Evolutionary conservation across 495 filamentous ascomycete genomes (phyloP).

Genomic region (Aspergillus sparsus): DNA sequence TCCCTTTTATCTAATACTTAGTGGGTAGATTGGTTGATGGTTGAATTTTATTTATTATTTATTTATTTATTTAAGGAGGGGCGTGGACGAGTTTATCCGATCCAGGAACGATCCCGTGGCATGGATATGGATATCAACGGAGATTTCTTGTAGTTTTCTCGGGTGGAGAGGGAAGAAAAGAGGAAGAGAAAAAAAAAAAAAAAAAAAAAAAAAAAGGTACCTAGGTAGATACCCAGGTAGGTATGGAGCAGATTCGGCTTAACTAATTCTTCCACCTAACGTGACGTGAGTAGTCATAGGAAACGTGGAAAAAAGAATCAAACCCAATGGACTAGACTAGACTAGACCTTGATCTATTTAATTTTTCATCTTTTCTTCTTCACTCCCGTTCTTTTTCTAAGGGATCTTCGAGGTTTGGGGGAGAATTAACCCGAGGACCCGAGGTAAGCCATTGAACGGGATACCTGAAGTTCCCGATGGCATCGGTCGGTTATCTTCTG

Average conservation of each 20-base stretch:
- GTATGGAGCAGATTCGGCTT: too few species aligned
- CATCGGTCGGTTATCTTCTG: slow-evolving; percentile 17
- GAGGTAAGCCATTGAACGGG: slow-evolving; percentile 23
- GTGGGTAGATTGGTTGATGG: too few species aligned
- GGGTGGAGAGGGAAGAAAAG: neutral
- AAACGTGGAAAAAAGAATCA: neutral
- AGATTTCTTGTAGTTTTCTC: neutral
- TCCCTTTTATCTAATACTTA: too few species aligned
- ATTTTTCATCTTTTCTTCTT: too few species aligned
- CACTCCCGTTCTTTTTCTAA: too few species aligned
- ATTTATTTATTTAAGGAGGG: neutral
- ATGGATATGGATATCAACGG: slow-evolving; percentile 1
- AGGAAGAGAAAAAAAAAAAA: too few species aligned
- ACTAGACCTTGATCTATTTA: neutral
- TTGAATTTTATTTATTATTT: too few species aligned
- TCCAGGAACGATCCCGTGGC: slow-evolving; percentile 2
- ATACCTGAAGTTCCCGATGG: slow-evolving; percentile 28
- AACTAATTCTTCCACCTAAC: too few species aligned
- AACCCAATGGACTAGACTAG: neutral
- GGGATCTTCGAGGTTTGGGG: neutral
- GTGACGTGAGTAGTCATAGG: neutral
- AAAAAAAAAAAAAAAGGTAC: too few species aligned
- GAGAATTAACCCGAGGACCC: slow-evolving; percentile 28
- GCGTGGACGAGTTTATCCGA: neutral
- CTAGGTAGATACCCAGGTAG: too few species aligned